phyloP scores from a whole-genome alignment of 257 asterid genomes.

The Handroanthus guayacan region DNA sequence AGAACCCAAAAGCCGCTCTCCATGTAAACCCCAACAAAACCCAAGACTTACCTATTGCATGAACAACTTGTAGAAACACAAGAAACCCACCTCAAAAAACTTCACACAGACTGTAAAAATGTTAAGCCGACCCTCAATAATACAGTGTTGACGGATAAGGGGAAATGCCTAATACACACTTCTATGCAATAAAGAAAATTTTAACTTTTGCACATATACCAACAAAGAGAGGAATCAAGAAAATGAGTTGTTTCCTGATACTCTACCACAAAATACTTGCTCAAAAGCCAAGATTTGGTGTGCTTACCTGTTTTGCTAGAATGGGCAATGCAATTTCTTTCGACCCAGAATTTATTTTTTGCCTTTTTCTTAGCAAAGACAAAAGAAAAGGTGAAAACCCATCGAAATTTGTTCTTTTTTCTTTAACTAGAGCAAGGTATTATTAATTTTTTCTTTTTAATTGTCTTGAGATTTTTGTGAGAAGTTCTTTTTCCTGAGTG shows the following conservation, averaged over 20 bases:
- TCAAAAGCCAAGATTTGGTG: slow-evolving; percentile 52
- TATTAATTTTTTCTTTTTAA: neutral
- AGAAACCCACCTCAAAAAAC: slow-evolving; percentile 42
- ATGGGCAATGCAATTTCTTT: slow-evolving; percentile 45
- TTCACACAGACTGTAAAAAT: slow-evolving; percentile 17
- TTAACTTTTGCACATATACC: slow-evolving; percentile 47
- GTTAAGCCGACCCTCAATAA: slow-evolving; percentile 30
- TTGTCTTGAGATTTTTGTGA: slow-evolving; percentile 30
- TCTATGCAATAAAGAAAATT: slow-evolving; percentile 35
- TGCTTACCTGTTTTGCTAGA: slow-evolving; percentile 60
- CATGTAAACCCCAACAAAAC: slow-evolving; percentile 56
- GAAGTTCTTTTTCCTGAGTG: slow-evolving; percentile 18
- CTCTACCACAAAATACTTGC: slow-evolving; percentile 29
- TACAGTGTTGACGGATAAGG: slow-evolving; percentile 33
- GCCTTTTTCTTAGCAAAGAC: slow-evolving; percentile 46
- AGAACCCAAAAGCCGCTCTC: slow-evolving; percentile 75
- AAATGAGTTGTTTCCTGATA: slow-evolving; percentile 28
- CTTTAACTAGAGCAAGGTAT: neutral
- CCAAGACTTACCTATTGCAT: slow-evolving; percentile 45
- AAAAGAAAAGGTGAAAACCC: slow-evolving; percentile 35
- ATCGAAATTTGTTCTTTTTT: slow-evolving; percentile 23
- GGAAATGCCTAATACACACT: slow-evolving; percentile 48
- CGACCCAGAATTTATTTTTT: slow-evolving; percentile 37
- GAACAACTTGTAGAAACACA: slow-evolving; percentile 37
- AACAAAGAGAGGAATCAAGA: slow-evolving; percentile 49